Evolutionary conservation across 202 grass and related monocot species (phyloP), one percentile per base, ranked within the genome.

Genomic region (Cymbopogon flexuosus): DNA sequence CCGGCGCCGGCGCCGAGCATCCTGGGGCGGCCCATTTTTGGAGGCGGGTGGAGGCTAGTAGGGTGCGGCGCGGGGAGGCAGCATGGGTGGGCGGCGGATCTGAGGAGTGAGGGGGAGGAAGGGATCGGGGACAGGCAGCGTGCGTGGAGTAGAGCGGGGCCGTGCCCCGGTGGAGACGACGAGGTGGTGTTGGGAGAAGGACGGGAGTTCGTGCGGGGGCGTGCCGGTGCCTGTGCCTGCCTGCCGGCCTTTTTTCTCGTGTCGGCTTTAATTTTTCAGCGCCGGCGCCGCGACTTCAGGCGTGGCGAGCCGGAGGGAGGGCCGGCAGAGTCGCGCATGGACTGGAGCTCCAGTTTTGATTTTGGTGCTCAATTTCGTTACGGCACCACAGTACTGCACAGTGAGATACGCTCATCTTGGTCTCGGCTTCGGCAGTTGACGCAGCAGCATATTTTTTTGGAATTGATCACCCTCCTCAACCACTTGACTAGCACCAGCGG

Each of bases 11-110:
- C 80, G 47, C 29, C 51, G 77, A 75, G 88, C 52, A 51, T 29
- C 80, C 91, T 83, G 54, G 83, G 80, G 51, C 83, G 88, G 54
- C 86, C 88, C 91, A 91, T 93, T 79, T 3, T 2, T 2, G 67
- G 23, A 62, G 15, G 41, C 14, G 19, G 41, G 16, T 56, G 37
- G 60, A 3, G 7, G 78, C 52, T 84, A 18, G 66, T 81, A 18
- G 66, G 47, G 59, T 10, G 35, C 19, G 64, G 10, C 0, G 33
- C 3, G 42, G 39, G 31, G 9, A 1, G 8, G 12, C 29, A 13
- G 65, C 69, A 78, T n/a, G n/a, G n/a, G n/a, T 79, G 71, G 61
- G 46, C 29, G 62, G 62, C 64, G 78, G 78, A 81, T 87, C 84
- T 84, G 78, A 57, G 33, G 21, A 61, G n/a, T n/a, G n/a, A n/a